These are phyloP conservation scores for Millerozyma acaciae DNA, from an alignment of 805 yeast genomes.

Conservation along the genomic window DNA sequence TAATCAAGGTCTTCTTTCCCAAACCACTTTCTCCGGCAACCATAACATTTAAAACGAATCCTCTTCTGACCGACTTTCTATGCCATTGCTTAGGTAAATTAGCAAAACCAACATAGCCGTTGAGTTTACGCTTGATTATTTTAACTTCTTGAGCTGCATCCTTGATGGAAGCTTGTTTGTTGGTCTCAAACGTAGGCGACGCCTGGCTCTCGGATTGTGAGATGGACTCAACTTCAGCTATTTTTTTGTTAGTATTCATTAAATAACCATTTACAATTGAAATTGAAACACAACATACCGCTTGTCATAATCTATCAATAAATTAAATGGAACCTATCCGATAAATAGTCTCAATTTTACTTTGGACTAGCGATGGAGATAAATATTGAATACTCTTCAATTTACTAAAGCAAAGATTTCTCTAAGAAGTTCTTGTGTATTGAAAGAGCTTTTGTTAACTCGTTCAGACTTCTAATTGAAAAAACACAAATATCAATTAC, in stretches of 20 bases:
- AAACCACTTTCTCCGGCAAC: conserved; percentile 90
- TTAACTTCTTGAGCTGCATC: conserved; percentile 41
- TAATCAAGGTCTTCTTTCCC: conserved; percentile 89
- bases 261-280: neutral
- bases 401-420: too few relatives aligned
- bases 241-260: conserved; percentile 2
- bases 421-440: too few relatives aligned
- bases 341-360: too few relatives aligned
- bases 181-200: neutral
- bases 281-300: conserved; percentile 1
- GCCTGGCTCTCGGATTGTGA: conserved; percentile 1
- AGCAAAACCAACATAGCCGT: conserved; percentile 94
- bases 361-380: too few relatives aligned
- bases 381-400: too few relatives aligned
- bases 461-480: neutral
- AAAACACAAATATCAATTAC: conserved; percentile 2
- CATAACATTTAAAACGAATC: conserved; percentile 83
- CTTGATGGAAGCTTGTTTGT: conserved; percentile 6
- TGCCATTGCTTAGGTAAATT: conserved; percentile 99
- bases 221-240: conserved; percentile 4
- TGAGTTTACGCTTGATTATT: conserved; percentile 76
- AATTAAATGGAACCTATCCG: too few relatives aligned
- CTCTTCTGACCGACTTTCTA: conserved; percentile 83
- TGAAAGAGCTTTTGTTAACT: too few relatives aligned
- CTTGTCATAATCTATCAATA: too few relatives aligned